Conservation (phyloP, 2,329 filamentous ascomycete species). For the Coniella vitis region DNA sequence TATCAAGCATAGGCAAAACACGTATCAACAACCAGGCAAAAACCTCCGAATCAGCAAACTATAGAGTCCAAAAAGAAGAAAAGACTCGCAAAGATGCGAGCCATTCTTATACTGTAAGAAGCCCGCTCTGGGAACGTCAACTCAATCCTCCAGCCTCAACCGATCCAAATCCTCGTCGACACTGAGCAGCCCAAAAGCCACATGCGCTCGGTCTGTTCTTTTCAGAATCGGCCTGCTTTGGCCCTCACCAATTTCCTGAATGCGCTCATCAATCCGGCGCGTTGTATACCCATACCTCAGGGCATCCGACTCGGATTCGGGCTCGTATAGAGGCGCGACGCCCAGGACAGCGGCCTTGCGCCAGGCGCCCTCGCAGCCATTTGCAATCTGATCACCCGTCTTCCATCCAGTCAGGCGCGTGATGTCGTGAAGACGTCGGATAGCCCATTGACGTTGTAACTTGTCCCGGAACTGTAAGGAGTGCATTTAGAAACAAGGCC, state of each 20-base stretch:
- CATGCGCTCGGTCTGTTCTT: slow-evolving; percentile 58
- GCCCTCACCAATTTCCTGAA: slow-evolving; percentile 40
- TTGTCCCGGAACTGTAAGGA: slow-evolving; percentile 58
- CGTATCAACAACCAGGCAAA: too few relatives aligned
- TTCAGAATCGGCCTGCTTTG: slow-evolving; percentile 48
- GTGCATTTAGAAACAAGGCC: neutral
- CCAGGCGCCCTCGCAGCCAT: slow-evolving; percentile 82
- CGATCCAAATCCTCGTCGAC: slow-evolving; percentile 69
- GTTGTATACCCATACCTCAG: slow-evolving; percentile 33
- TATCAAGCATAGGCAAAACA: too few relatives aligned
- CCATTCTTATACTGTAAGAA: neutral
- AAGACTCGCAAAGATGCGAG: too few relatives aligned
- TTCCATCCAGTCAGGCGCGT: slow-evolving; percentile 81
- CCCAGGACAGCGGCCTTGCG: slow-evolving; percentile 65
- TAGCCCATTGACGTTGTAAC: slow-evolving; percentile 69
- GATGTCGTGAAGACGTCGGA: slow-evolving; percentile 68
- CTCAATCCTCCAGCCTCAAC: slow-evolving; percentile 44
- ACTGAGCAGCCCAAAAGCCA: slow-evolving; percentile 71
- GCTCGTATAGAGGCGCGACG: slow-evolving; percentile 66
- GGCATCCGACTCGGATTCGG: slow-evolving; percentile 26
- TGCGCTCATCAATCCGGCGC: slow-evolving; percentile 44
- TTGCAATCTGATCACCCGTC: slow-evolving; percentile 71
- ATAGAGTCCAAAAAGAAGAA: too few relatives aligned
- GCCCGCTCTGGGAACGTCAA: too few relatives aligned
- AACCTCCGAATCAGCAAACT: too few relatives aligned